Percentiles rank a stretch among this genome's conserved stretches.
Conservation (phyloP, 78 protist species). For the Capsaspora owczarzaki region DNA sequence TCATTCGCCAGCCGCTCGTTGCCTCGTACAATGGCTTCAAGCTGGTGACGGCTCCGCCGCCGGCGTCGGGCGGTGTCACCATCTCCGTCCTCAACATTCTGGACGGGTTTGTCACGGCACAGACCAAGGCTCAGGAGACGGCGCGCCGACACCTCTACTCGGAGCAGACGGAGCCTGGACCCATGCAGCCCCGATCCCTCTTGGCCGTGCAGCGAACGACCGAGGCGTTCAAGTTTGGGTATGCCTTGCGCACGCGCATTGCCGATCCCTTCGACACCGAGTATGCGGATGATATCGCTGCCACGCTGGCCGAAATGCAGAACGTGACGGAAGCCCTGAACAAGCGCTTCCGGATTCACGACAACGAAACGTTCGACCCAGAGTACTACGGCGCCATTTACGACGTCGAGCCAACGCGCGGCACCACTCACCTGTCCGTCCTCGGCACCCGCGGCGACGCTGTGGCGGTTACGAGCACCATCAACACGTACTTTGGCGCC, state of each 20-base stretch:
- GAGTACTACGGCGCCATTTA: slow-evolving; percentile 11
- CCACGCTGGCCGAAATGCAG: too few species aligned
- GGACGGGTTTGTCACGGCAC: neutral
- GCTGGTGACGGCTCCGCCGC: slow-evolving; percentile 10
- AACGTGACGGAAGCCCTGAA: neutral
- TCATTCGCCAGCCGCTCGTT: neutral
- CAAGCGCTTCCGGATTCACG: neutral
- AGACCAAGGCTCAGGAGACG: neutral
- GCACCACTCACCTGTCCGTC: slow-evolving; percentile 27
- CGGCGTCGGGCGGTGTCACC: neutral
- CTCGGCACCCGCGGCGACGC: slow-evolving; percentile 13
- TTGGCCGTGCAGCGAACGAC: neutral
- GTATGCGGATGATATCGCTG: too few species aligned
- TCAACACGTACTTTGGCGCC: slow-evolving; percentile 26
- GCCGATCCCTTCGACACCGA: too few species aligned
- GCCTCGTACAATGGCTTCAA: neutral
- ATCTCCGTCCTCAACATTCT: neutral
- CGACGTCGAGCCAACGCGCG: neutral
- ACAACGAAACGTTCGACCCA: neutral
- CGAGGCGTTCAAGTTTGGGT: slow-evolving; percentile 25
- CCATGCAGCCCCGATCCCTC: too few species aligned
- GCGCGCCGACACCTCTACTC: too few species aligned
- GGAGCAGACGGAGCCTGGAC: too few species aligned
- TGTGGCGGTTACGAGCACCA: slow-evolving; percentile 22
- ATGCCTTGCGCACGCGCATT: slow-evolving; percentile 12